These are phyloP conservation scores for Rhytidhysteron rufulum DNA, from an alignment of 2,329 filamentous ascomycete species.

Conservation along the genomic window DNA sequence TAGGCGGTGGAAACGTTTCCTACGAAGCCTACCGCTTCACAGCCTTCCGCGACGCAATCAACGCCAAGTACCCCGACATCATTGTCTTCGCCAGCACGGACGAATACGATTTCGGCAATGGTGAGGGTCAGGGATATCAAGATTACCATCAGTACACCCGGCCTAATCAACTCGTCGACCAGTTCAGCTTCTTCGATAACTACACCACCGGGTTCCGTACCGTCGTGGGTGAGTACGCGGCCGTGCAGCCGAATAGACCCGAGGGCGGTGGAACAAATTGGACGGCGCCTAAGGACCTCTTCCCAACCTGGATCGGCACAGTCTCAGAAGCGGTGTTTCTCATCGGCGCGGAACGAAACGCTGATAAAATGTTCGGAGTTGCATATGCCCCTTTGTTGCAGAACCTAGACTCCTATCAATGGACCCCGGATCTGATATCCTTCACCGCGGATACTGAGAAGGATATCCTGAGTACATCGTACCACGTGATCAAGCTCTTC, in stretches of 20 bases:
- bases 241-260: conserved; percentile 7
- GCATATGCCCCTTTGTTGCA: conserved; percentile 42
- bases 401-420: conserved; percentile 33
- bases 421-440: conserved; percentile 37
- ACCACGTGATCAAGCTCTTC: conserved; percentile 38
- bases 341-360: conserved; percentile 61
- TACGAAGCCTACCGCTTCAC: conserved; percentile 10
- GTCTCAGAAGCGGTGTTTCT: conserved; percentile 60
- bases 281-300: conserved; percentile 7
- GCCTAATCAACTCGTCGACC: conserved; percentile 31
- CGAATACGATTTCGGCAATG: conserved; percentile 22
- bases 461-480: conserved; percentile 26
- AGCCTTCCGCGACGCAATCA: conserved; percentile 6
- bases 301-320: conserved; percentile 42
- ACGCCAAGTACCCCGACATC: conserved; percentile 12
- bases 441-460: conserved; percentile 36
- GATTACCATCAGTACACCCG: conserved; percentile 38
- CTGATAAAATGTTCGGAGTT: conserved; percentile 54
- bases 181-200: conserved; percentile 34
- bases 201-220: conserved; percentile 10
- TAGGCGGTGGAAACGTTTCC: conserved; percentile 1
- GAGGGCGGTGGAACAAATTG: conserved; percentile 4
- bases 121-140: conserved; percentile 23
- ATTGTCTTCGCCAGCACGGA: conserved; percentile 15
- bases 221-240: conserved; percentile 19